phyloP scores from a whole-genome alignment of 306 rosid species.

The Gleditsia sinensis region DNA sequence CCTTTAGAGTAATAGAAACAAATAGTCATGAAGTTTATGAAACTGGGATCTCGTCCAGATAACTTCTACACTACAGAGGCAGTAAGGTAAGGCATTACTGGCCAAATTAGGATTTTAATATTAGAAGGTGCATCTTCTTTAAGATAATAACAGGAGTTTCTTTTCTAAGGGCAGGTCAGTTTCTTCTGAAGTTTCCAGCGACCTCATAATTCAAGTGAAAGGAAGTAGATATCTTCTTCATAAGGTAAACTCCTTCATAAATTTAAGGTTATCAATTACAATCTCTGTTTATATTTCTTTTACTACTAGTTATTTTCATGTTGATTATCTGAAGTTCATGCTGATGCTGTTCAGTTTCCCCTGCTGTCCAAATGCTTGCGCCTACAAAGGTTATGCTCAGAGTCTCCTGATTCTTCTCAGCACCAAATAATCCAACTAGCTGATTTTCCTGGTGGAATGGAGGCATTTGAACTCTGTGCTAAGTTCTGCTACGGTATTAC shows the following conservation, averaged over 20 bases:
- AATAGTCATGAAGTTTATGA: slow-evolving; percentile 91
- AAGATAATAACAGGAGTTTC: slow-evolving; percentile 1
- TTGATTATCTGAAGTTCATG: slow-evolving; percentile 26
- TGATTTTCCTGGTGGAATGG: slow-evolving; percentile 79
- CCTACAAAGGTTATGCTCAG: slow-evolving; percentile 73
- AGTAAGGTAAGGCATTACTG: slow-evolving; percentile 55
- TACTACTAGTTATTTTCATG: background rate
- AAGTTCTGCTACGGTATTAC: slow-evolving; percentile 91
- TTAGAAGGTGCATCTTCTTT: background rate
- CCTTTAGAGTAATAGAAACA: slow-evolving; percentile 30
- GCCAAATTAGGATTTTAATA: background rate
- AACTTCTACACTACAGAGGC: slow-evolving; percentile 78
- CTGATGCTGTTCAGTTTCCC: slow-evolving; percentile 69
- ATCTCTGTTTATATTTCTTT: background rate
- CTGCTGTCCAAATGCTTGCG: slow-evolving; percentile 80
- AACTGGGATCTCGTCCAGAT: slow-evolving; percentile 93
- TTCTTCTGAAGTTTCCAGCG: slow-evolving; percentile 90
- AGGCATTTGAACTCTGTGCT: slow-evolving; percentile 88
- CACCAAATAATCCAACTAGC: slow-evolving; percentile 72
- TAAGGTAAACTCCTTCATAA: slow-evolving; percentile 55
- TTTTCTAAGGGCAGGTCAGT: slow-evolving; percentile 64
- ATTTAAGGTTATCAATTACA: background rate
- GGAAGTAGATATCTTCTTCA: slow-evolving; percentile 88
- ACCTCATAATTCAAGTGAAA: slow-evolving; percentile 86
- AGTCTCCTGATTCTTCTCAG: slow-evolving; percentile 58